Base-by-base conservation (phyloP, 208 protist species). In the Trypanosoma mega region DNA sequence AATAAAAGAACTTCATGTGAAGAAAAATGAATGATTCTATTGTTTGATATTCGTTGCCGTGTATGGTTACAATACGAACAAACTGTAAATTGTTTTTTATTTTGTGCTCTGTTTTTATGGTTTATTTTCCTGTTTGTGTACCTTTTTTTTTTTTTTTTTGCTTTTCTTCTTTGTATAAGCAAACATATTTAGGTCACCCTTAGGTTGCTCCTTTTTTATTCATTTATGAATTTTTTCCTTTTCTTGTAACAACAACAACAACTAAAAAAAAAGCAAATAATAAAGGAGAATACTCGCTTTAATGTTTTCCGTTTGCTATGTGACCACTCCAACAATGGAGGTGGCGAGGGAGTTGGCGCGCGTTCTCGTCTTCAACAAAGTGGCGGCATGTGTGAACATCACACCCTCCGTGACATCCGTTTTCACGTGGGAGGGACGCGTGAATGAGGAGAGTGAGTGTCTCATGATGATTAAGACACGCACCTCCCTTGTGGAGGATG, bases 381-480 rank as follows among this genome's bases (percentile, higher is more conserved):
- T 31, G 6, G 80, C 66, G 7, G 80, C 80, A 3, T 87, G 80
- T 41, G 80, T 87, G 11, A 87, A 87, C 60, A 77, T 87, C 34
- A 58, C 82, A n/a, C 80, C 80, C 8, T 20, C 44, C 29, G 53
- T 87, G 8, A 78, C 60, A 2, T 83, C 71, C 37, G 59, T 86
- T 11, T 89, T 79, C 59, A 24, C 33, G 2, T 89, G 82, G 82
- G 51, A 89, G 39, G 74, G 75, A 20, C 49, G 53, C 26, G 21
- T 89, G 2, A 18, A 73, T 16, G 59, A 74, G 44, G 77, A 84
- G 31, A 41, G 67, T 29, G 79, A 90, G 57, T 61, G 30, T 33
- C 59, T 88, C 30, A 56, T 85, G 58, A 79, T 93, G 52, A 76
- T 90, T n/a, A 86, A 90, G 50, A 86, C 76, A 24, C 61, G 71